These are phyloP conservation scores for Aspergillus vadensis DNA, from an alignment of 2,329 filamentous ascomycete species.

Conservation along the genomic window DNA sequence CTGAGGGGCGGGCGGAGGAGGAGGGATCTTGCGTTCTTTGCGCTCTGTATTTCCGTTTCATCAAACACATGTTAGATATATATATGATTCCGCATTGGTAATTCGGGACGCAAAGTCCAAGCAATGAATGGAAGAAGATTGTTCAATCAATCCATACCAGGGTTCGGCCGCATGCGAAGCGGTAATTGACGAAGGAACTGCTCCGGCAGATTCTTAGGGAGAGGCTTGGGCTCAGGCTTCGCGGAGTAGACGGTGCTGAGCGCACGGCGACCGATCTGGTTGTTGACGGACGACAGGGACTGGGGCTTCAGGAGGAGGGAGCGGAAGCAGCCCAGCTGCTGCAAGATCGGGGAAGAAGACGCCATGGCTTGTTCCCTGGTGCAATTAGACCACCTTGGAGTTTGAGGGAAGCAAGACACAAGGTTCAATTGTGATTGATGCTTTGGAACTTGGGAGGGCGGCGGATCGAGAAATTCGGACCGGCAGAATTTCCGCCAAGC, in stretches of 20 bases:
- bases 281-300: slow-evolving; percentile 53
- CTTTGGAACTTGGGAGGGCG: slow-evolving; percentile 9
- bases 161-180: slow-evolving; percentile 38
- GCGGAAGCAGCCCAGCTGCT: slow-evolving; percentile 73
- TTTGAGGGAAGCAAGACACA: slow-evolving; percentile 15
- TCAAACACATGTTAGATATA: not conserved
- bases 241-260: slow-evolving; percentile 54
- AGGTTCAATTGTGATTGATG: slow-evolving; percentile 24
- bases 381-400: slow-evolving; percentile 19
- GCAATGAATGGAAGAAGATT: not conserved
- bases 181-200: slow-evolving; percentile 49
- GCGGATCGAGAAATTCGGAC: slow-evolving; percentile 34
- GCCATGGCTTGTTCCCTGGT: slow-evolving; percentile 56
- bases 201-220: slow-evolving; percentile 45
- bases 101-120: no score
- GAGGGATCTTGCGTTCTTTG: slow-evolving; percentile 58
- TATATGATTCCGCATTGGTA: no score
- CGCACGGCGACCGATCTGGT: slow-evolving; percentile 44
- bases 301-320: slow-evolving; percentile 58
- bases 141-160: slow-evolving; percentile 31
- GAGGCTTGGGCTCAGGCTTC: slow-evolving; percentile 42
- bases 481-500: slow-evolving; percentile 44
- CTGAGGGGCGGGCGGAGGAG: slow-evolving; percentile 43
- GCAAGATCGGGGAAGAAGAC: slow-evolving; percentile 57
- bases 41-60: slow-evolving; percentile 31